phyloP scores from a whole-genome alignment of 192 early-diverging fungal genomes.

The Gamsiella multidivaricata region DNA sequence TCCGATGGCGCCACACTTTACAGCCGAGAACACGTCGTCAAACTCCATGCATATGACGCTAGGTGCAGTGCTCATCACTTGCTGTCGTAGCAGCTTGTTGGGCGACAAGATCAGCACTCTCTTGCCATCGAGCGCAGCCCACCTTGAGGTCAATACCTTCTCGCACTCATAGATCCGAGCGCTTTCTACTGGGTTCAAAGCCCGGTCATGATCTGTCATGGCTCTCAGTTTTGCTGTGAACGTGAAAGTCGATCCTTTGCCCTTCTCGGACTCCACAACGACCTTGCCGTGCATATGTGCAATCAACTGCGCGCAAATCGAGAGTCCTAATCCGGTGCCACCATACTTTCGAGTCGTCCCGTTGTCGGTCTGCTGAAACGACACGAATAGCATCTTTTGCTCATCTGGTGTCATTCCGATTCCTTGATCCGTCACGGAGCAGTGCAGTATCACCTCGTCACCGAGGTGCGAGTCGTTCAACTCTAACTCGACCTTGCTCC shows the following conservation, averaged over 20 bases:
- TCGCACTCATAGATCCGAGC: constrained; percentile 31
- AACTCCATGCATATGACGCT: constrained; percentile 22
- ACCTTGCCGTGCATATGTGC: constrained; percentile 56
- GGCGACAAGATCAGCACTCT: constrained; percentile 35
- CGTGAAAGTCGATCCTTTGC: constrained; percentile 56
- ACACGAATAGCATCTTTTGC: constrained; percentile 53
- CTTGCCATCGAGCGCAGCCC: neutral
- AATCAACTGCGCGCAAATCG: constrained; percentile 61
- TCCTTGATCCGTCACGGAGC: constrained; percentile 42
- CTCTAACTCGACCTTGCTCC: constrained; percentile 3
- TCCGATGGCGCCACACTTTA: constrained; percentile 20
- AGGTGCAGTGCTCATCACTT: constrained; percentile 1
- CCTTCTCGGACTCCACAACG: constrained; percentile 54
- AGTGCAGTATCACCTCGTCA: constrained; percentile 29
- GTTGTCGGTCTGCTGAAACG: constrained; percentile 48
- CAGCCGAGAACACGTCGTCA: constrained; percentile 16
- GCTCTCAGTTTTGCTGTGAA: constrained; percentile 31
- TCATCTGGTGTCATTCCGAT: constrained; percentile 49
- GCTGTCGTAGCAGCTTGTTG: constrained; percentile 18
- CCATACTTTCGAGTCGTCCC: constrained; percentile 55
- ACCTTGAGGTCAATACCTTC: constrained; percentile 2
- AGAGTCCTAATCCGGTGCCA: constrained; percentile 60
- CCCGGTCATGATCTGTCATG: constrained; percentile 22
- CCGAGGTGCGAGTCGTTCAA: constrained; percentile 12
- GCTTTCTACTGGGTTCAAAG: constrained; percentile 23